Evolutionary conservation across 306 rosid genomes (phyloP).

Genomic region (Cyclanthera cordifolia): DNA sequence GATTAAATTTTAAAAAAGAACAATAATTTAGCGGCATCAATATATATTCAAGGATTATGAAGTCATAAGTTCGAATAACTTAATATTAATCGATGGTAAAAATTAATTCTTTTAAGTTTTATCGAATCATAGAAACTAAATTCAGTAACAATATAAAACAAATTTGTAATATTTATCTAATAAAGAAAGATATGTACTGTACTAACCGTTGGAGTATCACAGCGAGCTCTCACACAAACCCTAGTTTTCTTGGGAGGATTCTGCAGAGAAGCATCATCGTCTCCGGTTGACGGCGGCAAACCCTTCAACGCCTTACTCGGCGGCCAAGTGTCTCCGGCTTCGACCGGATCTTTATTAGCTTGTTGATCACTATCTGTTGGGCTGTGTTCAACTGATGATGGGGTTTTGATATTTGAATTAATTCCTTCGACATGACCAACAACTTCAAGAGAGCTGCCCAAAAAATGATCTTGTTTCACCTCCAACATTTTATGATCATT

Average conservation of each 20-base stretch:
- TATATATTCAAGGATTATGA: too few species aligned
- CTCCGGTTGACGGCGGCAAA: conserved; percentile 19
- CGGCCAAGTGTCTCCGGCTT: conserved; percentile 38
- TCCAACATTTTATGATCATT: conserved; percentile 6
- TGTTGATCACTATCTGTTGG: conserved; percentile 31
- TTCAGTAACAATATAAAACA: too few species aligned
- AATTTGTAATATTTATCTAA: too few species aligned
- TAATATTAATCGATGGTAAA: too few species aligned
- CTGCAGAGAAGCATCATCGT: conserved; percentile 57
- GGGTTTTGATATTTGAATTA: conserved; percentile 7
- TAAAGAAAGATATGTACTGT: too few species aligned
- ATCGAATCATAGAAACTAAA: too few species aligned
- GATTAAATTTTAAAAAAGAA: too few species aligned
- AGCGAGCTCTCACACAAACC: conserved; percentile 79
- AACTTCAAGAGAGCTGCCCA: conserved; percentile 41
- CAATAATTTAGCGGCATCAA: too few species aligned
- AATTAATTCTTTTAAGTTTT: too few species aligned
- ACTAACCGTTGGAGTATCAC: conserved; percentile 76
- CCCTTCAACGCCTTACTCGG: conserved; percentile 34
- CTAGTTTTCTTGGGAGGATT: conserved; percentile 61
- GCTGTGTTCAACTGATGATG: conserved; percentile 25
- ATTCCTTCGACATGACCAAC: conserved; percentile 20
- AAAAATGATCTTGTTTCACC: conserved; percentile 25
- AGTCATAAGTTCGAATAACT: too few species aligned
- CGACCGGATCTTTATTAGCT: conserved; percentile 29